Evolutionary conservation across 257 asterid species (phyloP).

Genomic region (Solanum corneliomulleri): DNA sequence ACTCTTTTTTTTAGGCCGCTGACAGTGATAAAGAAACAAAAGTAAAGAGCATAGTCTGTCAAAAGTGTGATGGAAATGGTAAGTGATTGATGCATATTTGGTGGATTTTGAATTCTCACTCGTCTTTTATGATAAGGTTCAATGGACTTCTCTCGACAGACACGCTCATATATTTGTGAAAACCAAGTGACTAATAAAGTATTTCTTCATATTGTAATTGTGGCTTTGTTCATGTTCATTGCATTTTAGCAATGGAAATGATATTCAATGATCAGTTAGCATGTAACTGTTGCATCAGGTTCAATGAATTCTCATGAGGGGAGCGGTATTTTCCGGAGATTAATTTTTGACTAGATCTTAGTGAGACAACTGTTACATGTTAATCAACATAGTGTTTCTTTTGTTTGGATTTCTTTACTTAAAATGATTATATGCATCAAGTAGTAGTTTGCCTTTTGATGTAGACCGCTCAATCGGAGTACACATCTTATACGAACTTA

Average conservation of each 20-base stretch:
- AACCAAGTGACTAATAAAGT: not conserved
- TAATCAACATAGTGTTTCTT: not conserved
- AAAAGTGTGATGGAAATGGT: conserved; percentile 31
- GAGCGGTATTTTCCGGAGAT: not conserved
- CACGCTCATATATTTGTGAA: not conserved
- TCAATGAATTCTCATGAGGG: not conserved
- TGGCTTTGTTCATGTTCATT: not conserved
- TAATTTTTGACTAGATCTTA: too few relatives aligned
- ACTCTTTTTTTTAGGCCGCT: conserved; percentile 15
- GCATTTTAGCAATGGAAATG: not conserved
- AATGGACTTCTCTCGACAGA: not conserved
- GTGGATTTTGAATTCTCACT: not conserved
- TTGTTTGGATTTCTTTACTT: not conserved
- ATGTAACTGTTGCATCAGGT: not conserved
- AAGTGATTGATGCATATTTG: not conserved
- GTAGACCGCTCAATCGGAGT: not conserved
- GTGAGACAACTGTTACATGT: not conserved
- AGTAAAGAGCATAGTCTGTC: conserved; percentile 15
- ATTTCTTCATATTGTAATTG: not conserved
- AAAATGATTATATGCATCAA: not conserved
- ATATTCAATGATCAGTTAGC: not conserved
- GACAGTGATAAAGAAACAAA: conserved; percentile 3
- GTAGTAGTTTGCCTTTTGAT: not conserved
- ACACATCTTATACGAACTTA: not conserved
- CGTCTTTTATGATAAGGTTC: not conserved